Base-by-base conservation (phyloP, 2,329 filamentous ascomycete genomes). In the Davidsoniella virescens region DNA sequence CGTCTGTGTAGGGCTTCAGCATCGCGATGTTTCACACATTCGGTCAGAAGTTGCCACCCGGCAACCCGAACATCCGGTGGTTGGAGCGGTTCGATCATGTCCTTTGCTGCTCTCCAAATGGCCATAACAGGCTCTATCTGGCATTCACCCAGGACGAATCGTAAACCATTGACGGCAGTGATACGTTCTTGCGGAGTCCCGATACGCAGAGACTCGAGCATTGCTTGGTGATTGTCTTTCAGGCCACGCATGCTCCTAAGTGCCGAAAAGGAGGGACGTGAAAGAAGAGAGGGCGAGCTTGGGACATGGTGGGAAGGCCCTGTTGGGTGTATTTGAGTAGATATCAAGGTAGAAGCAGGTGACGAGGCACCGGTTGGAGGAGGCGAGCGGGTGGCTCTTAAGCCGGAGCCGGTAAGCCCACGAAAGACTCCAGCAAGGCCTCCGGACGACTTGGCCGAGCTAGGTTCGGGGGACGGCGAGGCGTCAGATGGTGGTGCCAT, bases 1-100 rank as follows among this genome's bases (percentile, higher is more conserved):
- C 73, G 71, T 44, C 80, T 72, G 61, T 84, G 80, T 26, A 82
- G 69, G 55, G 80, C 76, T n/a, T 77, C 80, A 5, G 77, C 75
- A 5, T 72, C 70, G 4, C 69, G 63, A 59, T 82, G 74, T 57
- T 77, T 76, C 51, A 76, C 77, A 57, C 79, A 84, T 58, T 80
- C 77, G 23, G 72, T 75, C 41, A 84, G 63, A 9, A 84, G 70
- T 56, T 76, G 74, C 72, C 79, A 83, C 16, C 78, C 80, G n/a
- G 75, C 72, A 45, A 65, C 64, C 23, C 80, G 72, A 55, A 72
- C 70, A 25, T 69, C 62, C 4, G 60, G 60, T n/a, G 75, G 62
- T 50, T 80, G 79, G 18, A 65, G 61, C 5, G 71, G 63, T 25
- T 80, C 70, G 52, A 83, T 76, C 52, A 84, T 65, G 57, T 83